Evolutionary conservation across 208 protist species (phyloP).

Genomic region (Leishmania guyanensis): DNA sequence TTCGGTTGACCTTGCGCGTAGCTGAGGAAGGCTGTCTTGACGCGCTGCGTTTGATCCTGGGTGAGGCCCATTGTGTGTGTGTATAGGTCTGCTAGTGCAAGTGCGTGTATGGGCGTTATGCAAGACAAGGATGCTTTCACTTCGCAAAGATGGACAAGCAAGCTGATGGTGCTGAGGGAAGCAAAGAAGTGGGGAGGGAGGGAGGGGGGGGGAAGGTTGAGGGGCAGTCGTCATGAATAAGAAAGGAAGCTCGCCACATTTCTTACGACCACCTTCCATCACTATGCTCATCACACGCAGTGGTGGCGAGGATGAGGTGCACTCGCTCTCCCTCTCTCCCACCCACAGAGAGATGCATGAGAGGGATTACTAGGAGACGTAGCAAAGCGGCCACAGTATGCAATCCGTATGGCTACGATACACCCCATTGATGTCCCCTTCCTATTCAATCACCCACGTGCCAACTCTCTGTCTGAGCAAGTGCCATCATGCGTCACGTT

Average conservation of each 20-base stretch:
- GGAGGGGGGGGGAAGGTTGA: background rate
- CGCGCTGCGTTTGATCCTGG: slow-evolving; percentile 75
- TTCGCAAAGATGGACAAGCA: background rate
- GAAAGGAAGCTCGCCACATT: background rate
- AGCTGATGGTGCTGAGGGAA: background rate
- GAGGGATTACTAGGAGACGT: background rate
- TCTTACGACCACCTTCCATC: background rate
- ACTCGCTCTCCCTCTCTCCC: background rate
- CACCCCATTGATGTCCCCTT: background rate
- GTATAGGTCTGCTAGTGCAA: background rate
- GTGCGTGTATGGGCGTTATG: background rate
- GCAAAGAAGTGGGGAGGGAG: background rate
- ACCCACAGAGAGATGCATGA: background rate
- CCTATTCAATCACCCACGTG: background rate
- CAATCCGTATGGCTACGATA: background rate
- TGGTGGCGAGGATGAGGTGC: background rate
- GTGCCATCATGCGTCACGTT: background rate
- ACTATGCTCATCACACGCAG: background rate
- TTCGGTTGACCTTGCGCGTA: slow-evolving; percentile 84
- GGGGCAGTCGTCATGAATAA: background rate
- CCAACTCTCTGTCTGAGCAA: background rate
- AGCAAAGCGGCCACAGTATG: background rate
- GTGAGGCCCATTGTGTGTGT: slow-evolving; percentile 62
- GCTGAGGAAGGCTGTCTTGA: slow-evolving; percentile 89
- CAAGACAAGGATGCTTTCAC: background rate